These are phyloP conservation scores for Xylariaceae sp. DNA, from an alignment of 2,329 filamentous ascomycete species.

Conservation along the genomic window DNA sequence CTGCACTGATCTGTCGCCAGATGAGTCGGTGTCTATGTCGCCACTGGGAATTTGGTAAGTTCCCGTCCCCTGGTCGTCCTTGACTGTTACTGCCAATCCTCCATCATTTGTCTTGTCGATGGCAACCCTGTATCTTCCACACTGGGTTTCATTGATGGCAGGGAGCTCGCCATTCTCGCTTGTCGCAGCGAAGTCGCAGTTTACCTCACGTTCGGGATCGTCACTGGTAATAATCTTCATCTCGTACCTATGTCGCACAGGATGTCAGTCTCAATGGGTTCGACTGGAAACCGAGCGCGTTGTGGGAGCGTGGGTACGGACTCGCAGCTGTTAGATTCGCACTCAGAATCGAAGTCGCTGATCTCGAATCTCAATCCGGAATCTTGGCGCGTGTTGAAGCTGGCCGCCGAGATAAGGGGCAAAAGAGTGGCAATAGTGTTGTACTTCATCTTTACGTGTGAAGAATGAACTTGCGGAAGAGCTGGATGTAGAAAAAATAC, in stretches of 20 bases:
- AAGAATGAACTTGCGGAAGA: not conserved
- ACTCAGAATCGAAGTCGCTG: slow-evolving; percentile 3
- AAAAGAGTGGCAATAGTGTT: slow-evolving; percentile 3
- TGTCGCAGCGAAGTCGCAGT: slow-evolving; percentile 2
- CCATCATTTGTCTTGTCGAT: slow-evolving; percentile 10
- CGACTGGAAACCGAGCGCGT: not conserved
- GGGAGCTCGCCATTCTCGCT: slow-evolving; percentile 10
- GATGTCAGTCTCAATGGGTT: not conserved
- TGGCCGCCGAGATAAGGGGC: slow-evolving; percentile 4
- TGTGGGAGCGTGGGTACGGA: not conserved
- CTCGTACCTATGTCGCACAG: slow-evolving; percentile 1
- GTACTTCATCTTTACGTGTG: slow-evolving; percentile 5
- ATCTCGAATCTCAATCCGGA: slow-evolving; percentile 6
- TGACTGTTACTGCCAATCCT: slow-evolving; percentile 7
- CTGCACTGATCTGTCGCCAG: not conserved
- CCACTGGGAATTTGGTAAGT: not conserved
- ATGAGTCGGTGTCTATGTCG: not conserved
- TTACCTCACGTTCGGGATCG: slow-evolving; percentile 2
- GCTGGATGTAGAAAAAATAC: no score
- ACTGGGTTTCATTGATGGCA: slow-evolving; percentile 12
- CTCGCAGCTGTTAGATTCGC: not conserved
- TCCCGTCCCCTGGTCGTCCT: not conserved
- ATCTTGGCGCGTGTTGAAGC: slow-evolving; percentile 1
- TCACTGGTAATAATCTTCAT: slow-evolving; percentile 7
- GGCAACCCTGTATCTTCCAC: slow-evolving; percentile 13